Base-by-base conservation (phyloP, 2,329 filamentous ascomycete species). In the Colletotrichum sp. region DNA sequence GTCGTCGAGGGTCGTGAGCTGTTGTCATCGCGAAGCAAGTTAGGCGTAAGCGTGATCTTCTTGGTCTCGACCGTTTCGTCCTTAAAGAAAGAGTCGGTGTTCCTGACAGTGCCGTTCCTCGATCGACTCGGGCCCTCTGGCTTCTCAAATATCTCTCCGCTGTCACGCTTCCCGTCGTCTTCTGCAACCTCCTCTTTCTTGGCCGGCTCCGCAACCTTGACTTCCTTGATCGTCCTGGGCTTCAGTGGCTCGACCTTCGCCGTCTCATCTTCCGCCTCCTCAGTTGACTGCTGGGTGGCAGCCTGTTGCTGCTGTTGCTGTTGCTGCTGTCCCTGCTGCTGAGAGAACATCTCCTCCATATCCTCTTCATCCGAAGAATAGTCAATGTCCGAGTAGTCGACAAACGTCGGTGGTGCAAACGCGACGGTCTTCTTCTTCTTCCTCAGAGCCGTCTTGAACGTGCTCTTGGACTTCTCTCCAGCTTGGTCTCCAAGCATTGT, bases 71-170 rank as follows among this genome's bases (percentile, higher is more conserved):
- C 94, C 36, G 92, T 95, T 81, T 99, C 96, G 81, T 98, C 97
- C 84, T 96, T 98, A 89, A 98, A 98, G 88, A 98, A 98, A 1
- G 96, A 98, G 84, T 98, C 96, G 6, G 95, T 96, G 82, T 97
- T 97, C 77, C 96, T 92, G 59, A 98, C 90, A 26, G 94, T 96
- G 56, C 96, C 96, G 79, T 98, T 97, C 77, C 94, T 92, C 43
- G 95, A 96, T 81, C 93, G 91, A 82, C 89, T 89, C 3, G 87
- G 85, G 3, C 86, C 86, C 56, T 90, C 87, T 72, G 84, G 80
- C 76, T 88, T 91, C 63, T 92, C 90, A 72, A 93, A 89, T 5
- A 91, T 90, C 61, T 96, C 94, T 71, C 95, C 94, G 79, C 92
- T 95, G 64, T 87, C 90, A 75, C 90, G 82, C 52, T 82, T 81